Conservation (phyloP, 176 grass and related monocot genomes). For the Zizania latifolia region DNA sequence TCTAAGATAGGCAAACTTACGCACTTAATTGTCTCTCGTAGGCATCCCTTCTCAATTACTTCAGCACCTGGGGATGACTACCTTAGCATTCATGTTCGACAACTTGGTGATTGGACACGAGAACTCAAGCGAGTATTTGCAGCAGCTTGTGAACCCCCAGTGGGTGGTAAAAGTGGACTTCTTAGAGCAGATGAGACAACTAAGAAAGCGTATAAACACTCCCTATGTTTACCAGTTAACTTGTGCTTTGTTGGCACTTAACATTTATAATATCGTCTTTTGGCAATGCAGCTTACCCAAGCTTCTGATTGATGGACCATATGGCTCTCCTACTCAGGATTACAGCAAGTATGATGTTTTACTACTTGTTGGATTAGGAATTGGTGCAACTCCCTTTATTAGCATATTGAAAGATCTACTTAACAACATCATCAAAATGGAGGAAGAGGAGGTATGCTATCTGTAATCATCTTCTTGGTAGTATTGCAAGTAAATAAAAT, state of each 20-base stretch:
- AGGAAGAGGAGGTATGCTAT: slow-evolving; percentile 75
- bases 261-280: not conserved
- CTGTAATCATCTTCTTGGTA: slow-evolving; percentile 8
- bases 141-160: slow-evolving; percentile 76
- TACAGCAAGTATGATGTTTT: slow-evolving; percentile 97
- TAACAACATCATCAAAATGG: slow-evolving; percentile 83
- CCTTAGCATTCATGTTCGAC: slow-evolving; percentile 89
- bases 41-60: slow-evolving; percentile 99
- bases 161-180: slow-evolving; percentile 86
- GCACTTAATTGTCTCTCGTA: slow-evolving; percentile 29
- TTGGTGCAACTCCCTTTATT: slow-evolving; percentile 97
- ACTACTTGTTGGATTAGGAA: slow-evolving; percentile 94
- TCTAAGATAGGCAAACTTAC: slow-evolving; percentile 2
- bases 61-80: slow-evolving; percentile 90
- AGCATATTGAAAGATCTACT: slow-evolving; percentile 99
- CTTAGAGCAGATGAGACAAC: slow-evolving; percentile 93
- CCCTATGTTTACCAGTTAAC: not conserved
- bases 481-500: slow-evolving; percentile 9
- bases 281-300: slow-evolving; percentile 77
- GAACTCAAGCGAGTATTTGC: slow-evolving; percentile 87
- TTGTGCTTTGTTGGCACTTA: slow-evolving; percentile 22
- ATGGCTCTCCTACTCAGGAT: slow-evolving; percentile 92
- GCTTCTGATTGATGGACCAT: slow-evolving; percentile 92
- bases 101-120: slow-evolving; percentile 96
- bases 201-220: slow-evolving; percentile 62